Evolutionary conservation across 2,329 filamentous ascomycete species (phyloP).

Genomic region (Alternaria panax): DNA sequence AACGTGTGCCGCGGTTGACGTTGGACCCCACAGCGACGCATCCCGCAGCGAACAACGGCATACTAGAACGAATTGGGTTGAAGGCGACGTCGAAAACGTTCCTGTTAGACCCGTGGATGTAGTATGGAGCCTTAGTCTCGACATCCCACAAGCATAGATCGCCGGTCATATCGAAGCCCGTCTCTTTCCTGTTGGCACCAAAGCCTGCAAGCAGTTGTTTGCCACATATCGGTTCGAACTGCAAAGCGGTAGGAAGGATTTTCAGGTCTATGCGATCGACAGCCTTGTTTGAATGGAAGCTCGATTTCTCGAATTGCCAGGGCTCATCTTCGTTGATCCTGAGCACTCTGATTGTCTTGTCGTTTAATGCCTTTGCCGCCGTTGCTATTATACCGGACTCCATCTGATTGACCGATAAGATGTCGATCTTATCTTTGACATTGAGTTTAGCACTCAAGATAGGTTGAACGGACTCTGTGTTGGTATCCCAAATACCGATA

Average conservation of each 20-base stretch:
- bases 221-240: slow-evolving; percentile 40
- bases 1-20: slow-evolving; percentile 53
- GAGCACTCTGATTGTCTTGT: slow-evolving; percentile 48
- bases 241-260: slow-evolving; percentile 41
- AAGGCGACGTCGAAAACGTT: slow-evolving; percentile 67
- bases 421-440: slow-evolving; percentile 59
- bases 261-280: slow-evolving; percentile 35
- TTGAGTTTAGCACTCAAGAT: slow-evolving; percentile 35
- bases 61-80: slow-evolving; percentile 53
- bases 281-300: slow-evolving; percentile 43
- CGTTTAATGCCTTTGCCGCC: slow-evolving; percentile 49
- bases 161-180: slow-evolving; percentile 54
- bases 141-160: slow-evolving; percentile 64
- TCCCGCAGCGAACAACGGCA: slow-evolving; percentile 61
- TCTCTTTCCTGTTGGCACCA: slow-evolving; percentile 48
- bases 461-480: slow-evolving; percentile 33
- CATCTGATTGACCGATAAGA: slow-evolving; percentile 56
- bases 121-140: slow-evolving; percentile 49
- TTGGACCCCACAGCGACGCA: slow-evolving; percentile 53
- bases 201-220: slow-evolving; percentile 64
- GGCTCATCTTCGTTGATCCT: slow-evolving; percentile 25
- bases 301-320: slow-evolving; percentile 14
- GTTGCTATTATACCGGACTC: slow-evolving; percentile 56
- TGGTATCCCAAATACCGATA: slow-evolving; percentile 51
- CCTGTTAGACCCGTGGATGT: slow-evolving; percentile 57